phyloP scores from a whole-genome alignment of 345 rosid genomes.

The Syzygium grande region DNA sequence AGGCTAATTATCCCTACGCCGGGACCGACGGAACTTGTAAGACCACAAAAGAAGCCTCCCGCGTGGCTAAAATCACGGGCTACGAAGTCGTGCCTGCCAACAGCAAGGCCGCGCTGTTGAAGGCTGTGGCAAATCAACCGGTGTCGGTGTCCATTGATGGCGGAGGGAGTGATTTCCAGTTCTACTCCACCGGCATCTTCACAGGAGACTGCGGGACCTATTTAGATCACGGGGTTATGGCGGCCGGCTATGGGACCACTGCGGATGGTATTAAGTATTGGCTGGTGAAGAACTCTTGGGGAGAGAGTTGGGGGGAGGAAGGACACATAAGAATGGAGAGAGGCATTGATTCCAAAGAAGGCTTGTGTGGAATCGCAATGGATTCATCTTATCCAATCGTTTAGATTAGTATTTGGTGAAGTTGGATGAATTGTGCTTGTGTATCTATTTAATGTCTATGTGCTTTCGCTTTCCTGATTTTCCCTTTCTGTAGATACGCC shows the following conservation, averaged over 20 bases:
- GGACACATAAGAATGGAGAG: constrained; percentile 14
- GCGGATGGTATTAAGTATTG: background rate
- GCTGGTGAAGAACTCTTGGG: constrained; percentile 21
- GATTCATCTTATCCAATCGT: constrained; percentile 8
- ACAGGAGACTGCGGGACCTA: background rate
- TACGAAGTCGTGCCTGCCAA: constrained; percentile 11
- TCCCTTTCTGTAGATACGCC: background rate
- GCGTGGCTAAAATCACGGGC: constrained; percentile 2
- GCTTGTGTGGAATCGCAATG: constrained; percentile 14
- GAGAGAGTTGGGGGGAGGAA: constrained; percentile 4
- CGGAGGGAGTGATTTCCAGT: constrained; percentile 4
- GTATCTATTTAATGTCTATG: background rate
- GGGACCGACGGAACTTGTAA: constrained; percentile 8
- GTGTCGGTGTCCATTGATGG: constrained; percentile 16
- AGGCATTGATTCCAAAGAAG: constrained; percentile 1
- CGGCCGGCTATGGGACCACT: background rate
- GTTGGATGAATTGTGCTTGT: background rate
- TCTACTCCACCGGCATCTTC: background rate
- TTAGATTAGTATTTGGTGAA: background rate
- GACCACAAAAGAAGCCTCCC: background rate
- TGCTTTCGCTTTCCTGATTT: background rate
- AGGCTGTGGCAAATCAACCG: constrained; percentile 9
- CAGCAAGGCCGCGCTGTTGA: constrained; percentile 8
- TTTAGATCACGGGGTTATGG: background rate
- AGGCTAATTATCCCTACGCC: constrained; percentile 14